Conservation (phyloP, 371 early-diverging fungal species). For the Apophysomyces variabilis region DNA sequence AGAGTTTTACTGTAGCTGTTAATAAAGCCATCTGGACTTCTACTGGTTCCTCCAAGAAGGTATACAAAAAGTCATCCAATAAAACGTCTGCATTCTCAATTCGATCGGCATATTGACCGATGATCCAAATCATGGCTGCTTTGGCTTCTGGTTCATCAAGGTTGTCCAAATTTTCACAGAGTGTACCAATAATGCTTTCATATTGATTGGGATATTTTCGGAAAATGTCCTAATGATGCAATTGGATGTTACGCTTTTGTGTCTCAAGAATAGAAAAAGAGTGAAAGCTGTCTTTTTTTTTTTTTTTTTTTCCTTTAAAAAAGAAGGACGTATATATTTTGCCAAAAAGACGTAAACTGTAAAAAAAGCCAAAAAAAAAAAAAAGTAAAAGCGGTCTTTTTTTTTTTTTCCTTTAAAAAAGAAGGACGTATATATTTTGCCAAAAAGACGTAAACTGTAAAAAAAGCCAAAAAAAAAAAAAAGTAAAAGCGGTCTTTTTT, state of each 20-base stretch:
- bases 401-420: too few relatives aligned
- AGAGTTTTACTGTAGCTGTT: conserved; percentile 94
- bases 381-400: too few relatives aligned
- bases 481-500: too few relatives aligned
- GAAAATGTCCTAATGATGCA: conserved; percentile 77
- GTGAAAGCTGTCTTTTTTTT: too few relatives aligned
- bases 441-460: too few relatives aligned
- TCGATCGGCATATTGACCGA: conserved; percentile 95
- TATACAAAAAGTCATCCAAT: conserved; percentile 68
- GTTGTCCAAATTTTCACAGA: conserved; percentile 89
- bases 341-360: too few relatives aligned
- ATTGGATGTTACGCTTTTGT: neutral
- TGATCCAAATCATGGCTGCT: conserved; percentile 93
- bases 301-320: conserved; percentile 19
- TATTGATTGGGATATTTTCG: conserved; percentile 91
- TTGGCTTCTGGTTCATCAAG: conserved; percentile 95
- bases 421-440: too few relatives aligned
- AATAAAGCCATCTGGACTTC: conserved; percentile 92
- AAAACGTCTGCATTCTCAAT: conserved; percentile 87
- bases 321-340: too few relatives aligned
- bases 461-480: too few relatives aligned
- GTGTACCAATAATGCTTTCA: conserved; percentile 82
- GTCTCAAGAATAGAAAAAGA: neutral
- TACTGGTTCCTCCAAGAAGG: conserved; percentile 81
- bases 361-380: too few relatives aligned